Evolutionary conservation across 805 yeast species (phyloP).

Genomic region (Cyberlindnera mycetangii): DNA sequence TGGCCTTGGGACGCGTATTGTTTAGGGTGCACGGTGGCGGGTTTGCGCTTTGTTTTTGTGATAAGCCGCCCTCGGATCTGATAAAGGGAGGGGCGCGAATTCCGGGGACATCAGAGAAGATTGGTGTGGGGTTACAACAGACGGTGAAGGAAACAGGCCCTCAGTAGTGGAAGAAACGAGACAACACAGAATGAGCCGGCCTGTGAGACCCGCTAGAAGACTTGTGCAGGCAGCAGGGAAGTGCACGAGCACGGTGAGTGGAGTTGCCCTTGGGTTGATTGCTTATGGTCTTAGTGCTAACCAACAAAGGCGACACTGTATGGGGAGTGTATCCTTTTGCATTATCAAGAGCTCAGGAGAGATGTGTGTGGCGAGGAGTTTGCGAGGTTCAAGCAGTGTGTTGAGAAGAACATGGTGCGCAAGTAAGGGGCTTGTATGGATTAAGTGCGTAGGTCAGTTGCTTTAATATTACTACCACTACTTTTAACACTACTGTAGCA

Average conservation of each 20-base stretch:
- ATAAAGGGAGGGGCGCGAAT: not conserved
- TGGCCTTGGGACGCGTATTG: not conserved
- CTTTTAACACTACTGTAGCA: too few species aligned
- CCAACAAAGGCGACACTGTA: constrained; percentile 12
- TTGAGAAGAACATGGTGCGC: constrained; percentile 5
- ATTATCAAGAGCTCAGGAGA: constrained; percentile 14
- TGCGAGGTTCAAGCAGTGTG: constrained; percentile 15
- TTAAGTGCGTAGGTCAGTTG: too few species aligned
- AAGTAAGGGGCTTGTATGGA: too few species aligned
- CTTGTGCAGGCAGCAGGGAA: constrained; percentile 12
- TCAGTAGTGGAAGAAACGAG: not conserved
- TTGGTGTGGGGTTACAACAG: too few species aligned
- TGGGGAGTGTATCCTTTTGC: constrained; percentile 15
- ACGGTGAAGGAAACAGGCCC: too few species aligned
- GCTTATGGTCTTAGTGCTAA: not conserved
- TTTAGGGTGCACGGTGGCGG: constrained; percentile 5
- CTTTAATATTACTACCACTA: too few species aligned
- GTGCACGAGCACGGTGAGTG: constrained; percentile 12
- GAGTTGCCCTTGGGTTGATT: not conserved
- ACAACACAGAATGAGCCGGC: not conserved
- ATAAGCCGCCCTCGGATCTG: constrained; percentile 4
- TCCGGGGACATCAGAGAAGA: too few species aligned
- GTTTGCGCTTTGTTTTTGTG: constrained; percentile 1
- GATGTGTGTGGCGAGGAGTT: constrained; percentile 15
- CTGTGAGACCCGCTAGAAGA: constrained; percentile 10